Percentiles rank a stretch among this genome's conserved stretches.
Evolutionary conservation across 2,329 filamentous ascomycete species (phyloP).

Genomic region (Taxawa tesnikishii): DNA sequence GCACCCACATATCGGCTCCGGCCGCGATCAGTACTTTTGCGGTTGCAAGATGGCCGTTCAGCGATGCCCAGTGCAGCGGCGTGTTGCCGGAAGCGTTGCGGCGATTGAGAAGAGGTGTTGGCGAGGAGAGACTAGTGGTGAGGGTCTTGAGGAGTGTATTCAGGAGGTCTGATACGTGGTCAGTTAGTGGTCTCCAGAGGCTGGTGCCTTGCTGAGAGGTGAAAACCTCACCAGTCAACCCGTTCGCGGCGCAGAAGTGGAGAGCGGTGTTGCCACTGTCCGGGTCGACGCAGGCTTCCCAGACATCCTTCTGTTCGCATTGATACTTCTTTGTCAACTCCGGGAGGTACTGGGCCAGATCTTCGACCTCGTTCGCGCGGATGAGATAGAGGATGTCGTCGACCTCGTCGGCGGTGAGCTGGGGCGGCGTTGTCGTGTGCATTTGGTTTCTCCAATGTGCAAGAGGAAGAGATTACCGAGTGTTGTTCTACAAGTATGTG

Average conservation of each 20-base stretch:
- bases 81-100: constrained; percentile 81
- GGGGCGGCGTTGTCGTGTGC: constrained; percentile 2
- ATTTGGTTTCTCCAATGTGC: too few relatives aligned
- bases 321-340: constrained; percentile 51
- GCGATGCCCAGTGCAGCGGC: constrained; percentile 81
- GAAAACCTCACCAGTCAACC: constrained; percentile 59
- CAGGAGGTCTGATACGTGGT: constrained; percentile 7
- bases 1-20: constrained; percentile 64
- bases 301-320: constrained; percentile 47
- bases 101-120: constrained; percentile 45
- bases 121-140: constrained; percentile 8
- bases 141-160: constrained; percentile 6
- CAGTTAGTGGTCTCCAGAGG: background rate
- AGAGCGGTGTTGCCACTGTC: constrained; percentile 66
- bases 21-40: constrained; percentile 66
- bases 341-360: constrained; percentile 49
- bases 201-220: too few relatives aligned
- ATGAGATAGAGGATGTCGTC: constrained; percentile 87
- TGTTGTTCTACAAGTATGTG: too few relatives aligned
- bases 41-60: constrained; percentile 73
- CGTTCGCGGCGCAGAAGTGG: constrained; percentile 90
- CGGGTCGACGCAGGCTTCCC: constrained; percentile 59
- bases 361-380: constrained; percentile 61
- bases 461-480: too few relatives aligned
- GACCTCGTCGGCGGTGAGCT: constrained; percentile 49